Evolutionary conservation across 441 rosid species (phyloP).

Genomic region (Francoa sonchifolia): DNA sequence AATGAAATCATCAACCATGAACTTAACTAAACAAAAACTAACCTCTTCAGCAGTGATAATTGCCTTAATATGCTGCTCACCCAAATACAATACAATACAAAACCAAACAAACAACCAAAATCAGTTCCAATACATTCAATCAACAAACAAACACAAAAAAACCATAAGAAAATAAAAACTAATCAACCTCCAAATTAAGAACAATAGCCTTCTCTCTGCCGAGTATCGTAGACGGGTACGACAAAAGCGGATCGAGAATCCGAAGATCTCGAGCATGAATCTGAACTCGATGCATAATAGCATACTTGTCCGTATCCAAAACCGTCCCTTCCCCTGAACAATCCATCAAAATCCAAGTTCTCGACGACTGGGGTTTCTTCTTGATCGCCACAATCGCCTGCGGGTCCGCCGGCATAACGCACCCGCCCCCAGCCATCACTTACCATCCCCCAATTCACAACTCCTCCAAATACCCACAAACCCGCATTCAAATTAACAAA

Average conservation of each 20-base stretch:
- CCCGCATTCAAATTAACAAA: no score
- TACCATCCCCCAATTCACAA: slow-evolving; percentile 22
- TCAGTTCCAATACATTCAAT: background rate
- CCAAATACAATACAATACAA: slow-evolving; percentile 1
- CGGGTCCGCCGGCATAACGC: slow-evolving; percentile 66
- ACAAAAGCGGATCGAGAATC: slow-evolving; percentile 80
- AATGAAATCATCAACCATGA: background rate
- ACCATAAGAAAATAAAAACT: background rate
- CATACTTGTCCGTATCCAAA: slow-evolving; percentile 66
- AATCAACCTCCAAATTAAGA: slow-evolving; percentile 73
- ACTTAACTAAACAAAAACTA: no score
- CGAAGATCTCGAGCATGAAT: slow-evolving; percentile 98
- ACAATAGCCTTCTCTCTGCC: slow-evolving; percentile 94
- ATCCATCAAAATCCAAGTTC: slow-evolving; percentile 62
- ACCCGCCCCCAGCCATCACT: slow-evolving; percentile 52
- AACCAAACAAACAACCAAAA: background rate
- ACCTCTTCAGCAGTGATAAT: slow-evolving; percentile 94
- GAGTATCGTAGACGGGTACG: slow-evolving; percentile 89
- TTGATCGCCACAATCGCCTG: slow-evolving; percentile 25
- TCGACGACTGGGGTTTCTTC: slow-evolving; percentile 49
- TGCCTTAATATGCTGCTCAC: slow-evolving; percentile 83
- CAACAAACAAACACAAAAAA: background rate
- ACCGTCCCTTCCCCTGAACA: slow-evolving; percentile 37
- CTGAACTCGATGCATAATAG: slow-evolving; percentile 89
- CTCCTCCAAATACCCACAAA: slow-evolving; percentile 2